Evolutionary conservation across 2,329 filamentous ascomycete species (phyloP), one percentile per base, ranked within the genome.

Genomic region (Botryotinia calthae): DNA sequence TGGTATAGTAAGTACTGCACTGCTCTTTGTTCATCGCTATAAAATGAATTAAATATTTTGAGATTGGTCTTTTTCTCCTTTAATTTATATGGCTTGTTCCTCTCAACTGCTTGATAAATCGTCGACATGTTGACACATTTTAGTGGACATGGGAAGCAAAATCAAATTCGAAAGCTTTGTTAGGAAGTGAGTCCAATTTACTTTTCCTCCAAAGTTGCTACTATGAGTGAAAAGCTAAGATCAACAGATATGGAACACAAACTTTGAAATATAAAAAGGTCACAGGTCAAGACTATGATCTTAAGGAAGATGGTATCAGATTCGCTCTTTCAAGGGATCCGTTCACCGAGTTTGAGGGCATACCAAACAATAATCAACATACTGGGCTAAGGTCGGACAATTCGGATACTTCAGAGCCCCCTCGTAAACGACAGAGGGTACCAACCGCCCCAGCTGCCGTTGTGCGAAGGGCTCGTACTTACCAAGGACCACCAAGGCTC

Each of bases 321-420:
- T 56, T 8, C n/a, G 2, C 7, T 6, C 4, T 0, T 34, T 4
- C 4, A 7, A 44, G 37, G 44, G 16, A 61, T n/a, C 42, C 68
- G 6, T 70, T 62, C 4, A 34, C n/a, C 44, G 68, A 70, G 18
- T 70, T 70, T 31, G 56, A 63, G 31, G 68, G 68, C 9, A 61
- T 70, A 18, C 42, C 54, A 44, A 48, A n/a, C 9, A n/a, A 34
- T 9, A 12, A n/a, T 18, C n/a, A 31, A n/a, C n/a, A 37, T 28
- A 9, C 22, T 9, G n/a, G 9, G 22, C 4, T 9, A 3, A 31
- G 42, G 48, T 44, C n/a, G 28, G 28, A 61, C 34, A 70, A 25
- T 51, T 46, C 40, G 31, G 31, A 51, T 12, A 28, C 7, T n/a
- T 37, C 22, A 48, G 20, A 63, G 28, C 31, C 40, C 31, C 34